Evolutionary conservation across 1,284 basidiomycete species (phyloP), one percentile per base, ranked within the genome.

Genomic region (Neotropicomus parvogracilis): DNA sequence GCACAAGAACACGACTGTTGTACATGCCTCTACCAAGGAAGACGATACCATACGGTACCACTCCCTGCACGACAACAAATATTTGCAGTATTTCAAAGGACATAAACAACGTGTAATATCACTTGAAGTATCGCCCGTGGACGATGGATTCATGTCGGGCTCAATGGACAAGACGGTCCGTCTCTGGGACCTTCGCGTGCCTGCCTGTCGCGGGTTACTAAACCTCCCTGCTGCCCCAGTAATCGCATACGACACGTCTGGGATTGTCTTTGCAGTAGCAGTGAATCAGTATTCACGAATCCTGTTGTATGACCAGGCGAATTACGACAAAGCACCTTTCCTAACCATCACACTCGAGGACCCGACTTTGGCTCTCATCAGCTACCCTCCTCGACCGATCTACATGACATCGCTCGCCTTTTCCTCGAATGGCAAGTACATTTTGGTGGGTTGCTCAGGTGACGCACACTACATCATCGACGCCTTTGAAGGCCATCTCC

Each of bases 41-140:
- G 91, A 97, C 64, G 91, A 98, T 60, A 92, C 91, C 1, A 82
- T 99, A 52, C 85, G 97, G 20, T 97, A 98, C 67, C 92, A 97
- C 59, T 93, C 91, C 2, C 67, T 97, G 49, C 91, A 97, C 69
- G 92, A 97, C 75, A 97, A 97, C 75, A 91, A 88, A 66, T 99
- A 95, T 64, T 71, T 97, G 27, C 84, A 90, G 56, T 99, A 99
- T 70, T 98, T 95, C 74, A 88, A 85, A 59, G 97, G 97, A 0
- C 97, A 99, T 71, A 93, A 86, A 58, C 85, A 79, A 40, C 80
- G 83, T 49, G 97, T 99, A 4, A 79, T 91, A 20, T 94, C 94
- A 0, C 71, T 99, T 12, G 88, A 95, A 62, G 86, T 98, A 59
- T 94, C 90, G 4, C 97, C 97, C 0, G 77, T 88, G 2, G 90